Percentiles rank a stretch among this genome's conserved stretches.
phyloP scores from a whole-genome alignment of 2,329 filamentous ascomycete species.

The Escovopsis sp. region DNA sequence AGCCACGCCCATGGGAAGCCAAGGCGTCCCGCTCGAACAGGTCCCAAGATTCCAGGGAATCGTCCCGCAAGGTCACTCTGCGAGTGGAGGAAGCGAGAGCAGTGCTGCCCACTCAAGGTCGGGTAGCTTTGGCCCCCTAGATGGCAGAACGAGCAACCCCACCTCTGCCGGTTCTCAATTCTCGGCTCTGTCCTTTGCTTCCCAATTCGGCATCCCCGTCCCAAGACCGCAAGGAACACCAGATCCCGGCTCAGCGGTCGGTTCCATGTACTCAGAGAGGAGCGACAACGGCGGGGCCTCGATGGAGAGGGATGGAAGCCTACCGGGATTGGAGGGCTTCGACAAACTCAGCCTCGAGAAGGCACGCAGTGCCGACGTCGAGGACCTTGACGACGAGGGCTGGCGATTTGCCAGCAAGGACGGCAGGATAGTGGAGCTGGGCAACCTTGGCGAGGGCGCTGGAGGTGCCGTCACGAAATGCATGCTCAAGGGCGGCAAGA shows the following conservation, averaged over 20 bases:
- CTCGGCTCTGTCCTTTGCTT: conserved; percentile 68
- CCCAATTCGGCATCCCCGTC: conserved; percentile 52
- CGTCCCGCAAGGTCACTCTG: conserved; percentile 47
- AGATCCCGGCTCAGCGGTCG: conserved; percentile 79
- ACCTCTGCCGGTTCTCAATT: conserved; percentile 80
- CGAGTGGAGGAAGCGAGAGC: conserved; percentile 64
- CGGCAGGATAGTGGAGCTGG: conserved; percentile 74
- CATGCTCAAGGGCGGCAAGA: conserved; percentile 80
- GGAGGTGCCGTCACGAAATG: conserved; percentile 91
- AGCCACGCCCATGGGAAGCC: conserved; percentile 77
- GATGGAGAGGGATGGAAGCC: conserved; percentile 74
- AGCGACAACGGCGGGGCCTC: conserved; percentile 52
- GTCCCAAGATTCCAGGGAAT: conserved; percentile 34
- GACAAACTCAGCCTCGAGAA: conserved; percentile 72
- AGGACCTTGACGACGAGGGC: conserved; percentile 86
- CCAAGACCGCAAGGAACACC: conserved; percentile 52
- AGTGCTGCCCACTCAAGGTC: conserved; percentile 68
- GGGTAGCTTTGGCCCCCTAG: conserved; percentile 66
- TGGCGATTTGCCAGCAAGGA: conserved; percentile 90
- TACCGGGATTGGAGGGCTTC: conserved; percentile 62
- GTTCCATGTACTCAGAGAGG: conserved; percentile 68
- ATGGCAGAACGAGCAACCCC: conserved; percentile 65
- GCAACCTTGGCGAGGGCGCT: conserved; percentile 83
- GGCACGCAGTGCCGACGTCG: conserved; percentile 73
- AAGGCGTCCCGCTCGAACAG: conserved; percentile 55